Evolutionary conservation across 345 rosid species (phyloP).

Genomic region (Melaleuca quinquenervia): DNA sequence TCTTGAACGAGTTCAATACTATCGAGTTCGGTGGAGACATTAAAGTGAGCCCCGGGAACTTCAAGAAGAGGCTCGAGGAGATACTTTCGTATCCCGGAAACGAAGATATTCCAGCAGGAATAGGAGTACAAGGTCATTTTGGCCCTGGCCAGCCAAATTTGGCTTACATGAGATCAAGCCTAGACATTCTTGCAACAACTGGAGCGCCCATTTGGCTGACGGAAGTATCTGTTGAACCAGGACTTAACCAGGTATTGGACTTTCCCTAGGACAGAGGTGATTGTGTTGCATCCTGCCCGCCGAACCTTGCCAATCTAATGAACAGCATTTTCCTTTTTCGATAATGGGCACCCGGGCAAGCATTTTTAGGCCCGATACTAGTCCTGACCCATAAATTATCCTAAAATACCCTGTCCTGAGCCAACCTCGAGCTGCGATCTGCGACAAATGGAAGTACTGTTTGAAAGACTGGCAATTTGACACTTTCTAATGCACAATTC

Average conservation of each 20-base stretch:
- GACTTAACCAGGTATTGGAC: slow-evolving; percentile 21
- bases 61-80: slow-evolving; percentile 32
- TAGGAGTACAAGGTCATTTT: slow-evolving; percentile 80
- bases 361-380: no score
- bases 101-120: slow-evolving; percentile 24
- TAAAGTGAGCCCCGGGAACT: slow-evolving; percentile 15
- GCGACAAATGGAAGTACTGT: no score
- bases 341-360: no score
- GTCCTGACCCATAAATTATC: no score
- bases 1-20: slow-evolving; percentile 71
- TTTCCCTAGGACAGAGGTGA: not conserved
- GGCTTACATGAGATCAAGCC: slow-evolving; percentile 59
- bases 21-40: slow-evolving; percentile 35
- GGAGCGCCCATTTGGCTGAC: slow-evolving; percentile 77
- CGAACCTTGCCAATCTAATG: not conserved
- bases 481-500: not conserved
- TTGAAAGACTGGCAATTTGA: not conserved
- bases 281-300: rapidly evolving
- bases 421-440: no score
- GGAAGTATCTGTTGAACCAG: slow-evolving; percentile 36
- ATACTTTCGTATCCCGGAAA: slow-evolving; percentile 44
- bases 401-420: no score
- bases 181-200: slow-evolving; percentile 48
- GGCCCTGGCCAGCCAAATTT: slow-evolving; percentile 36
- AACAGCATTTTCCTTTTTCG: not conserved